phyloP scores from a whole-genome alignment of 805 yeast genomes.

The Yarrowia hollandica region DNA sequence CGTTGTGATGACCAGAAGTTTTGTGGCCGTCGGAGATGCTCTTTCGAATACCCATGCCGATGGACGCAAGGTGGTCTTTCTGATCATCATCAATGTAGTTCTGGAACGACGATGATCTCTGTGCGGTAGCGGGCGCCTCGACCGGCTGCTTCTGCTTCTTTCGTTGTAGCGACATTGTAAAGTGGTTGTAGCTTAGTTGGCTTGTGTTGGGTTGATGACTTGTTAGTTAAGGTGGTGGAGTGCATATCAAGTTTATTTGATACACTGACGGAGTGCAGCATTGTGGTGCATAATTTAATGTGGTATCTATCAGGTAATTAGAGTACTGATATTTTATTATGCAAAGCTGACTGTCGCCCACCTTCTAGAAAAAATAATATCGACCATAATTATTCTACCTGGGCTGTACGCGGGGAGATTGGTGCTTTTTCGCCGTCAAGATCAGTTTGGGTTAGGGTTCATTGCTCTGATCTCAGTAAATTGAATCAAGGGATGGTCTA shows the following conservation, averaged over 20 bases:
- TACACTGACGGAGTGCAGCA: not conserved
- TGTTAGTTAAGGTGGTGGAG: not conserved
- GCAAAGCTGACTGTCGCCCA: too few relatives aligned
- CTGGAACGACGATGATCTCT: slow-evolving; percentile 7
- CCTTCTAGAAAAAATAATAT: too few relatives aligned
- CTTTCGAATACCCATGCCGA: slow-evolving; percentile 16
- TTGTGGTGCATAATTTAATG: not conserved
- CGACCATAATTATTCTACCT: too few relatives aligned
- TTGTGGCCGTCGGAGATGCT: slow-evolving; percentile 25
- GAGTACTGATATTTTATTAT: too few relatives aligned
- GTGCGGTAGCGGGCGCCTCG: not conserved
- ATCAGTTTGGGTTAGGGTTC: slow-evolving; percentile 4
- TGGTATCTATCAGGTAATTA: not conserved
- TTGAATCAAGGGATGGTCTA: slow-evolving; percentile 5
- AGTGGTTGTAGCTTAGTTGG: too few relatives aligned
- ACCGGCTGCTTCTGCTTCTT: slow-evolving; percentile 17
- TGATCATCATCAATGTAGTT: slow-evolving; percentile 8
- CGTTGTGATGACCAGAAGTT: slow-evolving; percentile 2
- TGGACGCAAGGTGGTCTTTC: slow-evolving; percentile 4
- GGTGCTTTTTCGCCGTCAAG: too few relatives aligned
- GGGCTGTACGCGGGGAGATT: too few relatives aligned
- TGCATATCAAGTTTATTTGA: slow-evolving; percentile 1
- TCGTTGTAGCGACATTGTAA: slow-evolving; percentile 18
- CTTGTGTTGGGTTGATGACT: not conserved
- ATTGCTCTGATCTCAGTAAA: too few relatives aligned